A percentile compares a stretch with the other conserved stretches of the same genome.
These are phyloP conservation scores for Westerdykella aurantiaca DNA, from an alignment of 2,329 filamentous ascomycete species.

Conservation along the genomic window DNA sequence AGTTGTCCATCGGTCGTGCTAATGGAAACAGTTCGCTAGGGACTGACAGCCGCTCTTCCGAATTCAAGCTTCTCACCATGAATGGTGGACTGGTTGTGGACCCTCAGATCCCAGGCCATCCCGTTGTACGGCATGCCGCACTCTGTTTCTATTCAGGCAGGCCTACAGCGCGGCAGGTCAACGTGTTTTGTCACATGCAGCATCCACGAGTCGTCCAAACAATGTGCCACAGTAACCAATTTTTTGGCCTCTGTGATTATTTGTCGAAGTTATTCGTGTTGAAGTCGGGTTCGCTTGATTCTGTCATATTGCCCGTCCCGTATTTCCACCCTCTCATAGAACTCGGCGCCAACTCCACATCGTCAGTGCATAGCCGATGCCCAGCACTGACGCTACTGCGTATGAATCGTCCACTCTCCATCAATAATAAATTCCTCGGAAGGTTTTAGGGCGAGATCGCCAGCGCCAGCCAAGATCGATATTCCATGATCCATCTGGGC, in stretches of 20 bases:
- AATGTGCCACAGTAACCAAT: no score
- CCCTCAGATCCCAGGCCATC: slow-evolving; percentile 9
- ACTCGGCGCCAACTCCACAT: slow-evolving; percentile 22
- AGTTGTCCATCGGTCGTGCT: slow-evolving; percentile 3
- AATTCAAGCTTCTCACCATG: slow-evolving; percentile 18
- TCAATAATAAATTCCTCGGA: slow-evolving; percentile 17
- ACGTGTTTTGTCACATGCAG: no score
- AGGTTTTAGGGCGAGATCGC: slow-evolving; percentile 33
- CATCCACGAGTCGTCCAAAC: no score
- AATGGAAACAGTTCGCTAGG: slow-evolving; percentile 16
- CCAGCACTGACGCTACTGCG: no score
- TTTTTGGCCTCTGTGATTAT: no score
- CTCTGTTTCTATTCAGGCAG: background rate
- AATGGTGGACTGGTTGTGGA: slow-evolving; percentile 11
- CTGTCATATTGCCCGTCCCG: no score
- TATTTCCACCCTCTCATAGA: no score
- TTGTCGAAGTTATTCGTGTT: no score
- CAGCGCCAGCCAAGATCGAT: slow-evolving; percentile 28
- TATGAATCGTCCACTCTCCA: no score
- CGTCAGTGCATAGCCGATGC: slow-evolving; percentile 15
- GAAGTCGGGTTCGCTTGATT: no score
- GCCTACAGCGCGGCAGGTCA: no score
- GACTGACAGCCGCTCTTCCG: slow-evolving; percentile 27
- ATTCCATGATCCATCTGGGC: slow-evolving; percentile 19
- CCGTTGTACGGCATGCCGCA: slow-evolving; percentile 2